Base-by-base conservation (phyloP, 192 early-diverging fungal genomes). In the Coemansia aciculifera region DNA sequence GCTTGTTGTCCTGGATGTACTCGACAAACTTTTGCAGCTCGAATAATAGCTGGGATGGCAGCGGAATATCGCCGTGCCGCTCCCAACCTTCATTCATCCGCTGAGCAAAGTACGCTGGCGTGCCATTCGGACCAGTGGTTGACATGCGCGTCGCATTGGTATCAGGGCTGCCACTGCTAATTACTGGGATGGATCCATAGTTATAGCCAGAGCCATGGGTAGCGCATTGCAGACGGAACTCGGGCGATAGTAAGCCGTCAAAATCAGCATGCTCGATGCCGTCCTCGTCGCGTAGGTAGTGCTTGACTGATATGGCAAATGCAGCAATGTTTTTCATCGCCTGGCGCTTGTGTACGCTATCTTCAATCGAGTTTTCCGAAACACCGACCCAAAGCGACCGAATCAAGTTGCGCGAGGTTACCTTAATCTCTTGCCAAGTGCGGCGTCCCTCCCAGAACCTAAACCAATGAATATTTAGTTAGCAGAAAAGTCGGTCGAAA, bases 271-370 rank as follows among this genome's bases (percentile, higher is more conserved):
- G 87, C 11, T 87, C 74, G 59, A 86, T 76, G 12, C 88, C 88
- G 31, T 86, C 77, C 66, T 97, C 90, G 64, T 87, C 86, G 36
- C 94, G 89, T 34, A 97, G 83, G 64, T 92, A 91, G 69, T 95
- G 91, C 85, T 95, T 98, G 44, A 88, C 87, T 0, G 91, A 85
- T 44, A 91, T 80, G 37, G 89, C 86, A 72, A 91, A 95, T 6
- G 92, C 94, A 0, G 91, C 83, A 11, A 98, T 74, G 72, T 93
- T 89, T 79, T 94, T 90, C 59, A 86, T 84, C 60, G 92, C 90
- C 75, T 94, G 90, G 29, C 83, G 75, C 65, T 89, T 76, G 42
- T 62, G 67, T 27, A 62, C 70, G 54, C 70, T 63, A 52, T 83
- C 81, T 40, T 91, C 88, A 23, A 75, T 68, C 9, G 80, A 78